Base-by-base conservation (phyloP, 306 rosid genomes). In the Fagus sylvatica region DNA sequence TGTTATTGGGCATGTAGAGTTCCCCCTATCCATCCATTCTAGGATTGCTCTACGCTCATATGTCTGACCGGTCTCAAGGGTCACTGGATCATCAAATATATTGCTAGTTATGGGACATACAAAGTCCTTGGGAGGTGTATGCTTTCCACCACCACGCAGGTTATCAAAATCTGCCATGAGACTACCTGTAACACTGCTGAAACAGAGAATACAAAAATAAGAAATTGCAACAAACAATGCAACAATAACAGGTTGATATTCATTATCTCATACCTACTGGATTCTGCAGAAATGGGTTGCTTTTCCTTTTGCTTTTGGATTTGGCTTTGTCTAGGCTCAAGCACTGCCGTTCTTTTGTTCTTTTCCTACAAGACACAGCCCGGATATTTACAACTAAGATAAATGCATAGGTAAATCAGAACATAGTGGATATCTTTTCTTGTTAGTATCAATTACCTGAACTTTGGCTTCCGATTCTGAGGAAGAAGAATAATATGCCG, bases 31-130 rank as follows among this genome's bases (percentile, higher is more conserved):
- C 51, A 92, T 86, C 98, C 98, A 95, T 79, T 95, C 97, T 59
- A 89, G 97, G 11, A 91, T 95, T 5, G 98, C 98, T 79, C 64
- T 80, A 9, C 97, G 91, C 88, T 95, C 98, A 65, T 87, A 95
- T 72, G 98, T 92, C 76, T 95, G 98, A 34, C 98, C 98, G 6
- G 98, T 95, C 84, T 95, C 98, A 46, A 95, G 91, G 46, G 98
- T 95, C 75, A 95, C 98, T 0, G 98, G 98, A 78, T 95, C 98
- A 79, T 92, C 87, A 86, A 94, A 94, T 19, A 94, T 72, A 80
- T 90, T 86, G 83, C 93, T 89, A 19, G 97, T 95, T 71, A 91
- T 95, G 71, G 98, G 97, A 78, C 98, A 95, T 41, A 92, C 93
- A 76, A 91, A 92, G 81, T 95, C 98, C 84, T 95, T 89, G 17